Evolutionary conservation across 2,329 filamentous ascomycete species (phyloP).

Genomic region (Clonostachys sp.): DNA sequence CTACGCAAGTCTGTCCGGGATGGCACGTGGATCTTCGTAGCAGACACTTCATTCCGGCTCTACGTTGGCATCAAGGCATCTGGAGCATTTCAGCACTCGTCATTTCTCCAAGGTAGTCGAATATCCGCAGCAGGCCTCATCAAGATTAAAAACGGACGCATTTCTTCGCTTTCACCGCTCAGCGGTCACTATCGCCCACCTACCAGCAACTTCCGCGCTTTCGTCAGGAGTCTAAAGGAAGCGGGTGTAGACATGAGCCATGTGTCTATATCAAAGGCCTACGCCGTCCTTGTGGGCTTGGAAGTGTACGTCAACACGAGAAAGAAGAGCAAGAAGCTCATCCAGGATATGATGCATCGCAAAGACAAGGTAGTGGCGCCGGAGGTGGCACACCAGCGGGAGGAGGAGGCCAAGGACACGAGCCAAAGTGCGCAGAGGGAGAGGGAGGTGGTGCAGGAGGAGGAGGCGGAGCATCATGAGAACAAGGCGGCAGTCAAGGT

Average conservation of each 20-base stretch:
- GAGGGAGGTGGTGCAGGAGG: constrained; percentile 26
- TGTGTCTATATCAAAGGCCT: constrained; percentile 75
- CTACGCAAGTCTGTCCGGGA: constrained; percentile 75
- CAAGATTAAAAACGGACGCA: constrained; percentile 74
- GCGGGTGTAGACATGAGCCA: constrained; percentile 74
- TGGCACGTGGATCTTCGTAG: constrained; percentile 92
- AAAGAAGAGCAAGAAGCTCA: constrained; percentile 53
- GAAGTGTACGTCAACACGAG: constrained; percentile 74
- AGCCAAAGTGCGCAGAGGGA: constrained; percentile 54
- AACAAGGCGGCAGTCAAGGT: constrained; percentile 19
- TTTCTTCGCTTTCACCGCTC: constrained; percentile 67
- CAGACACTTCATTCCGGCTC: constrained; percentile 77
- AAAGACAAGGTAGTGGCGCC: constrained; percentile 59
- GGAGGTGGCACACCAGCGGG: constrained; percentile 48
- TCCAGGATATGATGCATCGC: constrained; percentile 43
- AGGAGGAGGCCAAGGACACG: constrained; percentile 57
- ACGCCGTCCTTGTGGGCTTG: constrained; percentile 76
- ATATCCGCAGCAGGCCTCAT: constrained; percentile 82
- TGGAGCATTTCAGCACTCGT: constrained; percentile 86
- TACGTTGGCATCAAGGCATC: constrained; percentile 89
- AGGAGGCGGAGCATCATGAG: constrained; percentile 30
- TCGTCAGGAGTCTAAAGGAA: constrained; percentile 68
- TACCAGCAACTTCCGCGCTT: constrained; percentile 76
- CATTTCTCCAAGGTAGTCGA: constrained; percentile 77
- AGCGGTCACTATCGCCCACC: constrained; percentile 85